A percentile compares a stretch with the other conserved stretches of the same genome.
These are phyloP conservation scores for Clarkia xantiana DNA, from an alignment of 345 rosid species.

Conservation along the genomic window DNA sequence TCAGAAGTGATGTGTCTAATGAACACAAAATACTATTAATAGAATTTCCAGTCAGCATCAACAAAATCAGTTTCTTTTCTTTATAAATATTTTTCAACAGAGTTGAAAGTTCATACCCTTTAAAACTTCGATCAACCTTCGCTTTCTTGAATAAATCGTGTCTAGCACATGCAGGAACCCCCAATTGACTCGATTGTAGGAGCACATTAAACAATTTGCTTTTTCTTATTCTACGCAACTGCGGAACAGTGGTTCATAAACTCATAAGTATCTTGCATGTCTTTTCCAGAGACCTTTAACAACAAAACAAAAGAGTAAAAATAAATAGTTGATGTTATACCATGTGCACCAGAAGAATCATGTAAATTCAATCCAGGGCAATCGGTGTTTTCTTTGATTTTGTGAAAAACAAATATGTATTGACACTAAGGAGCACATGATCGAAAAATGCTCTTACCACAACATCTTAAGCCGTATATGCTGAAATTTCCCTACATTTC, in stretches of 20 bases:
- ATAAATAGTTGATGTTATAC: not conserved
- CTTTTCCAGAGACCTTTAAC: conserved; percentile 66
- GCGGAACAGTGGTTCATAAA: conserved; percentile 69
- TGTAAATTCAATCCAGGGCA: no score
- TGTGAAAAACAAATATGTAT: not conserved
- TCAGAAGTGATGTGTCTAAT: conserved; percentile 86
- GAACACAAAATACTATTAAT: conserved; percentile 5
- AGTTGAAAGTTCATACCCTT: conserved; percentile 32
- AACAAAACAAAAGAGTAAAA: not conserved
- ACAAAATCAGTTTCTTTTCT: not conserved
- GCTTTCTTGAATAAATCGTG: conserved; percentile 49
- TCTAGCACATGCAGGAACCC: conserved; percentile 76
- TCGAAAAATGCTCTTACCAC: conserved; percentile 39
- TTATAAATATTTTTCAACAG: no score
- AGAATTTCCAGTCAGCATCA: not conserved
- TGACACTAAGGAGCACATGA: no score
- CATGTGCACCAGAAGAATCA: no score
- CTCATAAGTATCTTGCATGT: conserved; percentile 73
- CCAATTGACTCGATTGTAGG: conserved; percentile 79
- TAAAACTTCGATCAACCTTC: conserved; percentile 71
- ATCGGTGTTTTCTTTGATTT: no score
- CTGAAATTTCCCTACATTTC: conserved; percentile 66
- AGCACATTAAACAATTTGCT: conserved; percentile 95
- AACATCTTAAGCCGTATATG: conserved; percentile 76
- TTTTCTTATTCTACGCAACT: conserved; percentile 62